Evolutionary conservation across 179 eudicot genomes (phyloP).

Genomic region (Heliamphora ciliata): DNA sequence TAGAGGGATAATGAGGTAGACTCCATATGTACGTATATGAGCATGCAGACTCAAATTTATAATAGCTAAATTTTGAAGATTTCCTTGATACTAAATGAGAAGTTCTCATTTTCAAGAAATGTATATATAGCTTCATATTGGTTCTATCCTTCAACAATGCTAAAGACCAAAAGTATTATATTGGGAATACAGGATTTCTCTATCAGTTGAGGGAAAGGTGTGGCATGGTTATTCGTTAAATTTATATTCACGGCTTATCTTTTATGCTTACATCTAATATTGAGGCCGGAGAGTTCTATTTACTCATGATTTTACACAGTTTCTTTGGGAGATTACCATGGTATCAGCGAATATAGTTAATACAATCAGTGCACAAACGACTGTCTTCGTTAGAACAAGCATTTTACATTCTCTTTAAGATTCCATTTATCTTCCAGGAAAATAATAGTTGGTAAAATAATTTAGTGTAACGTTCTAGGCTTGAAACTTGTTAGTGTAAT

Average conservation of each 20-base stretch:
- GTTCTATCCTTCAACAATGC: constrained; percentile 4
- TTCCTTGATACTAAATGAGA: background rate
- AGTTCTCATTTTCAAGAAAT: background rate
- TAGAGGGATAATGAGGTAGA: background rate
- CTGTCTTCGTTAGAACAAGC: background rate
- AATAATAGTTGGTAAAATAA: background rate
- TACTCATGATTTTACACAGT: background rate
- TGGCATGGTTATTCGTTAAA: background rate
- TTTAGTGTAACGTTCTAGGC: background rate
- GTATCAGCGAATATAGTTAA: background rate
- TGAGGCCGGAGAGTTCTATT: background rate
- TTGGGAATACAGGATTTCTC: background rate
- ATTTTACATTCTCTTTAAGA: background rate
- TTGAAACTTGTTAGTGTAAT: background rate
- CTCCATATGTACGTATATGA: background rate
- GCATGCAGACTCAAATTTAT: background rate
- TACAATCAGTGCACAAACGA: background rate
- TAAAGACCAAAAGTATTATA: background rate
- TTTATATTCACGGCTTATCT: background rate
- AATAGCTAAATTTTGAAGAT: background rate
- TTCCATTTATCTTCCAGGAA: constrained; percentile 12
- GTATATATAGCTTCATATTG: background rate
- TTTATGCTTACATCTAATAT: background rate
- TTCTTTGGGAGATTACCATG: background rate
- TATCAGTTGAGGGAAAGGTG: background rate